A percentile compares a stretch with the other conserved stretches of the same genome.
phyloP scores from a whole-genome alignment of 306 rosid species.

The Leucaena leucocephala region DNA sequence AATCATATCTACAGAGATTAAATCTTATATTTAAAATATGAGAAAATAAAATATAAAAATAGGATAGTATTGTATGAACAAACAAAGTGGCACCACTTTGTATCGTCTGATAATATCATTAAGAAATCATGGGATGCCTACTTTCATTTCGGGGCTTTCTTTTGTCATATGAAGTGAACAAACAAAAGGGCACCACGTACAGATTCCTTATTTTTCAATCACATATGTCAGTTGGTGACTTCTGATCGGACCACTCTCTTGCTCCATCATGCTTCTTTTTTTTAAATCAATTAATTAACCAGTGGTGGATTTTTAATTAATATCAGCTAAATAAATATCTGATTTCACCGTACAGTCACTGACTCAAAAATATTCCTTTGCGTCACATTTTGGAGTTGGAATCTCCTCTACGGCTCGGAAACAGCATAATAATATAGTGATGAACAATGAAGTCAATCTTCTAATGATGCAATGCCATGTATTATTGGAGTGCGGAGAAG shows the following conservation, averaged over 20 bases:
- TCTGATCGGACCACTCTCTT: neutral
- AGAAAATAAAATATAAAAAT: too few relatives aligned
- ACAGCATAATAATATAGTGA: neutral
- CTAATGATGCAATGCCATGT: neutral
- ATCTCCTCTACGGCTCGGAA: neutral
- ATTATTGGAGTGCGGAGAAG: neutral
- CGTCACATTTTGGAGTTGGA: neutral
- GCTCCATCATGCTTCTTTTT: neutral
- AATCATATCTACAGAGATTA: too few relatives aligned
- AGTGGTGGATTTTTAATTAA: neutral
- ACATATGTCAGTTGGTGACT: neutral
- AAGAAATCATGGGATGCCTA: neutral
- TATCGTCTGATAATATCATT: neutral
- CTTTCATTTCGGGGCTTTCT: neutral
- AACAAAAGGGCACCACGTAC: neutral
- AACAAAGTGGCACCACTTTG: too few relatives aligned
- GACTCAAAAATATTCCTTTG: neutral
- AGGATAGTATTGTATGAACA: neutral
- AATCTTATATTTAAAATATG: too few relatives aligned
- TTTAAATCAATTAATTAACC: neutral
- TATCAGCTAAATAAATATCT: slow-evolving; percentile 6
- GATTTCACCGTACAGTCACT: neutral
- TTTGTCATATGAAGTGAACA: neutral
- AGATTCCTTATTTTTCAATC: slow-evolving; percentile 3
- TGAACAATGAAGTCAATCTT: neutral